phyloP scores from a whole-genome alignment of 2,329 filamentous ascomycete species.

The Colletotrichum sp. region DNA sequence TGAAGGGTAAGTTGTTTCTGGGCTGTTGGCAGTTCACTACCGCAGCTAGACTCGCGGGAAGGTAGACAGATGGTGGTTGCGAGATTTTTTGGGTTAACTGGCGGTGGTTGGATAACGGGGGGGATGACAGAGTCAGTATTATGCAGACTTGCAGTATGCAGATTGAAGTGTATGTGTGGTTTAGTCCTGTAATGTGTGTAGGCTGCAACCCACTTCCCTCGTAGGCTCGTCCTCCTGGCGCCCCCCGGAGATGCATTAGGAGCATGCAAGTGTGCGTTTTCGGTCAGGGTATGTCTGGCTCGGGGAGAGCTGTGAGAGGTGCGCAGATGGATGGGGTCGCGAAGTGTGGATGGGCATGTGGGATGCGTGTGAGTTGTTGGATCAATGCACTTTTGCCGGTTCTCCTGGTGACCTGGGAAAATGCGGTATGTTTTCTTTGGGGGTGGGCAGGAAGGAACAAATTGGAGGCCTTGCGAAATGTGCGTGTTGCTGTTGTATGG shows the following conservation, averaged over 20 bases:
- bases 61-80: background rate
- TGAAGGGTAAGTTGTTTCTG: background rate
- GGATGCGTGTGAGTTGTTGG: background rate
- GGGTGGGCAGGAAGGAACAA: background rate
- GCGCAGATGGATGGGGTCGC: background rate
- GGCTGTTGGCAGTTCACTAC: background rate
- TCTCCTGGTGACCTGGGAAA: background rate
- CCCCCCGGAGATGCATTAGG: background rate
- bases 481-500: background rate
- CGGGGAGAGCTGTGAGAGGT: background rate
- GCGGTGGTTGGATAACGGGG: background rate
- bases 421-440: background rate
- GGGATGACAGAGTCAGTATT: background rate
- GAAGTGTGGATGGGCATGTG: background rate
- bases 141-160: background rate
- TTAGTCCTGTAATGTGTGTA: background rate
- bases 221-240: background rate
- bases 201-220: background rate
- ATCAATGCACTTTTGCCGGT: background rate
- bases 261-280: conserved; percentile 15
- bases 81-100: background rate
- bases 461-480: background rate
- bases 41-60: background rate
- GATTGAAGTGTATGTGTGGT: background rate
- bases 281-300: background rate